Base-by-base conservation (phyloP, 169 alveolate genomes). In the Toxoplasma gondii region DNA sequence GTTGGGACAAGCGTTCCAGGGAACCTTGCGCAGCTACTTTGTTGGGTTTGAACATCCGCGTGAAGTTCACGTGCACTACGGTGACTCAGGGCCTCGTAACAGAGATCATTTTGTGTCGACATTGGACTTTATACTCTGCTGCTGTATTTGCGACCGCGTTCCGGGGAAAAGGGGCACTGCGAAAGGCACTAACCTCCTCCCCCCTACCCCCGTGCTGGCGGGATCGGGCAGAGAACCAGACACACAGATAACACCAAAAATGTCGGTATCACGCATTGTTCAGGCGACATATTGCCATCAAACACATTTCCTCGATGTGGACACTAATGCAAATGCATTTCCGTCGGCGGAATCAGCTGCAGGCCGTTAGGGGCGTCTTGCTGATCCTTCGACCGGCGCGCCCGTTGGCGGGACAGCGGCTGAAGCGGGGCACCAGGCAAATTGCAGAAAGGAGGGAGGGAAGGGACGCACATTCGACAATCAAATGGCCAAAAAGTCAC, bases 361-460 rank as follows among this genome's bases (percentile, higher is more conserved):
- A 49, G 58, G 58, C 22, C 58, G 58, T 4, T 27, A 16, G n/a
- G 74, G n/a, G 74, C 74, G 74, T 64, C 74, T 64, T 64, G 34
- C 74, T 64, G 74, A 27, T 64, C 74, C 34, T 64, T 27, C 78
- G 7, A 19, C 78, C 78, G 78, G 78, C 78, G 78, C 78, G 78
- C n/a, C 78, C 78, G 24, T 64, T 64, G 78, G 78, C 78, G 78
- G 78, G 78, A 64, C 78, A 64, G 78, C 78, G 0, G 78, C 78
- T 64, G 78, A 10, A 64, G 78, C 78, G 78, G 78, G 78, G 78
- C 78, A 64, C 78, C n/a, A 10, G 78, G 78, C 78, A 64, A 64
- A 64, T 64, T 31, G 78, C 78, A 64, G 27, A 24, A 64, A 4
- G 27, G 34, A 64, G 36, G 78, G 78, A 19, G n/a, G n/a, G 0